Conservation (phyloP, 805 yeast genomes). For the Hanseniaspora pseudoguilliermondii region DNA sequence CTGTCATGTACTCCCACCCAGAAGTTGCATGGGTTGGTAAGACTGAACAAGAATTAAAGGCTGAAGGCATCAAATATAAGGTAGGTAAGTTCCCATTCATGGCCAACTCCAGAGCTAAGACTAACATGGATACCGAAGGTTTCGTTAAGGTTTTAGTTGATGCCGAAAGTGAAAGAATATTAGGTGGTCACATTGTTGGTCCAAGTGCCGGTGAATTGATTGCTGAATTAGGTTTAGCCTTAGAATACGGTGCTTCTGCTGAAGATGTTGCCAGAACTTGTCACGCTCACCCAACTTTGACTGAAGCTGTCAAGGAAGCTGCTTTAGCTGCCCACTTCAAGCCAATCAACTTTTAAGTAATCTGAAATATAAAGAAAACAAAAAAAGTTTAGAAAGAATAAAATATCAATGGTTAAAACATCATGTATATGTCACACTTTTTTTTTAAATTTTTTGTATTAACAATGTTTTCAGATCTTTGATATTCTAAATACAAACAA, state of each 20-base stretch:
- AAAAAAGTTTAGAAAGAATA: background rate
- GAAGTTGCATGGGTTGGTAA: slow-evolving; percentile 99
- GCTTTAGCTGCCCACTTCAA: slow-evolving; percentile 83
- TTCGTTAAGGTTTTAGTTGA: slow-evolving; percentile 92
- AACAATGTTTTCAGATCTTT: no score
- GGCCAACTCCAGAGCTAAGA: slow-evolving; percentile 99
- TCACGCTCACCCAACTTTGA: slow-evolving; percentile 96
- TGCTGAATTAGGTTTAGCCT: slow-evolving; percentile 94
- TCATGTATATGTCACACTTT: background rate
- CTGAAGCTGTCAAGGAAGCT: slow-evolving; percentile 98
- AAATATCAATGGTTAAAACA: background rate
- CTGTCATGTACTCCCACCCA: slow-evolving; percentile 98
- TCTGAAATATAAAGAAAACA: background rate
- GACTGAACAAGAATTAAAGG: slow-evolving; percentile 88
- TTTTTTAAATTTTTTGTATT: background rate
- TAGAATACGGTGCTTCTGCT: slow-evolving; percentile 97
- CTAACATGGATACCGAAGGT: slow-evolving; percentile 93
- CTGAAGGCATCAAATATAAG: slow-evolving; percentile 79
- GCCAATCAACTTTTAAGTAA: slow-evolving; percentile 65
- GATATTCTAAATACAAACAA: no score
- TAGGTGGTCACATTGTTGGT: slow-evolving; percentile 95
- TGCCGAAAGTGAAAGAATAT: slow-evolving; percentile 89
- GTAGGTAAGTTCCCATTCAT: slow-evolving; percentile 96
- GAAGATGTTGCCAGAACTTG: slow-evolving; percentile 96
- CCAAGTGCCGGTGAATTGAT: slow-evolving; percentile 99